These are phyloP conservation scores for Exserohilum turcica DNA, from an alignment of 2,329 filamentous ascomycete species.

Conservation along the genomic window DNA sequence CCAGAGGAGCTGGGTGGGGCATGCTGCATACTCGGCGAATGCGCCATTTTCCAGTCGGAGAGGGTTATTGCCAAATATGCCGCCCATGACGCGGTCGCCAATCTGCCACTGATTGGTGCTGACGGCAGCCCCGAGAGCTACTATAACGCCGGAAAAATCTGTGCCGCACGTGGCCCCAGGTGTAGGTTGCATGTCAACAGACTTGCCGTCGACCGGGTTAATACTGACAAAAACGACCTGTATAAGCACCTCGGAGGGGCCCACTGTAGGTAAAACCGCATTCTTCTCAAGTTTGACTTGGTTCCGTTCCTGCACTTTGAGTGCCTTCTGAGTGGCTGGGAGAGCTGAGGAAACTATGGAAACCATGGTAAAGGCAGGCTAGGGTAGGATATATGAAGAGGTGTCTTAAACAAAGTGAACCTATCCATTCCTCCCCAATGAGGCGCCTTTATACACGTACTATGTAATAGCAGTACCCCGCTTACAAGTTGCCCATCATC, in stretches of 20 bases:
- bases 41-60: conserved; percentile 15
- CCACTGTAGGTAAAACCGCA: not conserved
- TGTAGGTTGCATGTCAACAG: not conserved
- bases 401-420: too few relatives aligned
- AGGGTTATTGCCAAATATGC: conserved; percentile 20
- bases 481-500: too few relatives aligned
- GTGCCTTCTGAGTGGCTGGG: not conserved
- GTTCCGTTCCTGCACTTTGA: not conserved
- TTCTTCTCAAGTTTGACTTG: not conserved
- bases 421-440: too few relatives aligned
- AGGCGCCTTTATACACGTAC: too few relatives aligned
- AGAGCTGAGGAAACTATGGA: too few relatives aligned
- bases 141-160: conserved; percentile 47
- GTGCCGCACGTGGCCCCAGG: conserved; percentile 22
- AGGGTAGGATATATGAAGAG: too few relatives aligned
- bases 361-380: too few relatives aligned
- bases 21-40: conserved; percentile 38
- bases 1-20: conserved; percentile 46
- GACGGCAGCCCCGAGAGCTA: conserved; percentile 36
- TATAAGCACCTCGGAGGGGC: not conserved
- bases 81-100: too few relatives aligned
- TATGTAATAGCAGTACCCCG: too few relatives aligned
- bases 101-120: too few relatives aligned
- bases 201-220: conserved; percentile 15
- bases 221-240: conserved; percentile 2